Percentiles rank a stretch among this genome's conserved stretches.
phyloP scores from a whole-genome alignment of 2,329 filamentous ascomycete species.

The Dissoconium aciculare region DNA sequence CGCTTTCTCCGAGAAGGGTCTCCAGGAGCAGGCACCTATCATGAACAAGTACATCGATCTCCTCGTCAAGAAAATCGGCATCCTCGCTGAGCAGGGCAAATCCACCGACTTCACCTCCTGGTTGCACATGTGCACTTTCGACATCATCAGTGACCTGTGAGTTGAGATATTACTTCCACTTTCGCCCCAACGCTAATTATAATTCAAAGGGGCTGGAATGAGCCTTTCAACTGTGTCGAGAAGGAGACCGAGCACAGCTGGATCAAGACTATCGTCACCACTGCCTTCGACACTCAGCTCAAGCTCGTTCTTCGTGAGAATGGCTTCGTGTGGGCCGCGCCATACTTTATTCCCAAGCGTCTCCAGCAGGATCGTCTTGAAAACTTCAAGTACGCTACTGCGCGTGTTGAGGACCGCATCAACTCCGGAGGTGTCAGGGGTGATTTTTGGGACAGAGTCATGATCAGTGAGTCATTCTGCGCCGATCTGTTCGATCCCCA shows the following conservation, averaged over 20 bases:
- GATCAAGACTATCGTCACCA: conserved; percentile 15
- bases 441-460: conserved; percentile 10
- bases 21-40: conserved; percentile 25
- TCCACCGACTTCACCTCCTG: conserved; percentile 15
- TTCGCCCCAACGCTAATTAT: conserved; percentile 55
- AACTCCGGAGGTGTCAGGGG: too few relatives aligned
- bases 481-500: too few relatives aligned
- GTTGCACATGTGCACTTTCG: conserved; percentile 17
- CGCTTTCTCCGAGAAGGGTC: conserved; percentile 17
- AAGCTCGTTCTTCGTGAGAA: conserved; percentile 10
- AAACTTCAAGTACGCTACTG: conserved; percentile 11
- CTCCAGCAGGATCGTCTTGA: too few relatives aligned
- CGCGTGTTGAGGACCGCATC: conserved; percentile 7
- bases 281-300: too few relatives aligned
- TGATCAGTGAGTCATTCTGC: too few relatives aligned
- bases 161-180: too few relatives aligned
- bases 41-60: conserved; percentile 27
- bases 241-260: conserved; percentile 23
- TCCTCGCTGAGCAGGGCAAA: conserved; percentile 7
- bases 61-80: conserved; percentile 18
- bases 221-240: conserved; percentile 15
- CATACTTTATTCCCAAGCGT: too few relatives aligned
- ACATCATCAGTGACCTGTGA: conserved; percentile 19
- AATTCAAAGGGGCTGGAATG: conserved; percentile 29
- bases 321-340: conserved; percentile 2